Evolutionary conservation across 257 asterid species (phyloP).

Genomic region (Lantana camara): DNA sequence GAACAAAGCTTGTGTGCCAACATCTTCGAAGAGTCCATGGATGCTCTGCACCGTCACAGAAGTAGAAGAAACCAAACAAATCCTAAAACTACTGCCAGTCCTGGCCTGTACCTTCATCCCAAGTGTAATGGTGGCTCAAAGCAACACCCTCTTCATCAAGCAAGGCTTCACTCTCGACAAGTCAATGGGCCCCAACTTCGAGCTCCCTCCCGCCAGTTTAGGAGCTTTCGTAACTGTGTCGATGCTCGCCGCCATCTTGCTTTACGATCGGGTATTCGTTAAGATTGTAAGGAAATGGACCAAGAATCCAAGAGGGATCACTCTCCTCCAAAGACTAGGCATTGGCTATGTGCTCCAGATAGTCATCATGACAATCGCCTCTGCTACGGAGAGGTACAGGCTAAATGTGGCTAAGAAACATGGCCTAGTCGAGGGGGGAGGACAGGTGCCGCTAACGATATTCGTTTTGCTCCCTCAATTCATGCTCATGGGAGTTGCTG

Average conservation of each 20-base stretch:
- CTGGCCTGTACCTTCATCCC: constrained; percentile 61
- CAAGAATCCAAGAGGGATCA: constrained; percentile 66
- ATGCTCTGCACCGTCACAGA: constrained; percentile 61
- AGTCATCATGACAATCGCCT: constrained; percentile 50
- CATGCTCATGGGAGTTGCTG: constrained; percentile 60
- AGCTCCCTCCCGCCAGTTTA: constrained; percentile 71
- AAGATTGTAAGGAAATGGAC: constrained; percentile 46
- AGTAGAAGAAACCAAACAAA: constrained; percentile 77
- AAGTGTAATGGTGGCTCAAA: constrained; percentile 61
- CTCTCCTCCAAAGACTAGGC: constrained; percentile 64
- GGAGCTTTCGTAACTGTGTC: constrained; percentile 59
- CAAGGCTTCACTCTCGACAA: constrained; percentile 66
- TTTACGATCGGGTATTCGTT: constrained; percentile 63
- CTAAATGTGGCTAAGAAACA: constrained; percentile 46
- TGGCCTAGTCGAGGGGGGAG: constrained; percentile 31
- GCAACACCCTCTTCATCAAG: constrained; percentile 61
- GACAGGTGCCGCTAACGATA: constrained; percentile 56
- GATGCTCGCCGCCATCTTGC: constrained; percentile 51
- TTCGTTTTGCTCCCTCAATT: constrained; percentile 71
- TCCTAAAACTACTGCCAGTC: constrained; percentile 74
- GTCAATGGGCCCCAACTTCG: constrained; percentile 50
- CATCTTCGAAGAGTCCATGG: constrained; percentile 41
- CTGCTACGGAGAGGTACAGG: constrained; percentile 45
- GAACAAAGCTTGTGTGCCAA: constrained; percentile 64
- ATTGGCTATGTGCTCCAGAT: constrained; percentile 55